A percentile compares a stretch with the other conserved stretches of the same genome.
Conservation (phyloP, 176 grass and related monocot genomes). For the Typha latifolia region DNA sequence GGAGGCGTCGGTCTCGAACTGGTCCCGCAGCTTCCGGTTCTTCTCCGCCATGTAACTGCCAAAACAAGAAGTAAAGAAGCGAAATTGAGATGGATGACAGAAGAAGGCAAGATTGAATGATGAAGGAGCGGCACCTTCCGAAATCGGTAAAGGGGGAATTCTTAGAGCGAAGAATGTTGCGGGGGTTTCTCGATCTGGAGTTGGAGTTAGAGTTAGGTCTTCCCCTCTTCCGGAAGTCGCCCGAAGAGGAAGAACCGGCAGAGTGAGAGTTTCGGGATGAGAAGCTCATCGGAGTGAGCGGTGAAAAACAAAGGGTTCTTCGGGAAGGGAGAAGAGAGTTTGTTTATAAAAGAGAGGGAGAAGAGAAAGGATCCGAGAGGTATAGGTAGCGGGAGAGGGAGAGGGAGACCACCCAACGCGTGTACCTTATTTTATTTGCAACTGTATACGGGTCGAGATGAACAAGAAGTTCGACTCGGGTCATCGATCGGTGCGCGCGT, state of each 20-base stretch:
- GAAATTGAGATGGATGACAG: background rate
- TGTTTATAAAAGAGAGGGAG: no score
- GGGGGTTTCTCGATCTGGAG: constrained; percentile 6
- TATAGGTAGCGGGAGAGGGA: no score
- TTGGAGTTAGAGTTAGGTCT: constrained; percentile 10
- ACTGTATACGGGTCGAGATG: no score
- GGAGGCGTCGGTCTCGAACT: constrained; percentile 35
- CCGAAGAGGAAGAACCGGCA: constrained; percentile 13
- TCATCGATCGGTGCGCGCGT: no score
- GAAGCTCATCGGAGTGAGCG: no score
- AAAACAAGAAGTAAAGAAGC: background rate
- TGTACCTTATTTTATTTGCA: no score
- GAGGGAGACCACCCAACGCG: no score
- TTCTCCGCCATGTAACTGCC: constrained; percentile 37
- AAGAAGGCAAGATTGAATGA: background rate
- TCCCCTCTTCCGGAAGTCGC: constrained; percentile 15
- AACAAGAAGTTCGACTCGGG: no score
- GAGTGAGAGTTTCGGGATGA: background rate
- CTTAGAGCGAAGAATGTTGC: constrained; percentile 4
- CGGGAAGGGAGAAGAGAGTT: no score
- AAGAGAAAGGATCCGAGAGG: no score
- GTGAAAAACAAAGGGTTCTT: no score
- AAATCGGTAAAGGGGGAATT: constrained; percentile 29
- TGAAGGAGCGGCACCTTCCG: constrained; percentile 21
- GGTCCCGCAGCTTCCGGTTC: constrained; percentile 34